A percentile compares a stretch with the other conserved stretches of the same genome.
These are phyloP conservation scores for Mucor mucedo DNA, from an alignment of 371 early-diverging fungal species.

Conservation along the genomic window DNA sequence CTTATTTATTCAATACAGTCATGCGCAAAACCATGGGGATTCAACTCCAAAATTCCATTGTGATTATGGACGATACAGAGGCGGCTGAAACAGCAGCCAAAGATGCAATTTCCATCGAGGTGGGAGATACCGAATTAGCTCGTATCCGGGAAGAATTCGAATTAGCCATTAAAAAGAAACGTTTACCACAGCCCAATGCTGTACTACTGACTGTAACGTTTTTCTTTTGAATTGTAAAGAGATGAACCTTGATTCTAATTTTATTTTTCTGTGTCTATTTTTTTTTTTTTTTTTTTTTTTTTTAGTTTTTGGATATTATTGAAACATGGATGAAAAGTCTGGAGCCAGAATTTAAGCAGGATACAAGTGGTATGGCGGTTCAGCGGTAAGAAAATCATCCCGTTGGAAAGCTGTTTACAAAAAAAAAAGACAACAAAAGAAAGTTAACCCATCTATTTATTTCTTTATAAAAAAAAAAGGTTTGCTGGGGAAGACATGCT, in stretches of 20 bases:
- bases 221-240: no score
- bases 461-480: no score
- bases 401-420: no score
- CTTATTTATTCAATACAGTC: constrained; percentile 84
- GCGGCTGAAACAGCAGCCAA: constrained; percentile 64
- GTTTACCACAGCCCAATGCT: neutral
- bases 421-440: neutral
- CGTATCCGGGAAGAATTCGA: neutral
- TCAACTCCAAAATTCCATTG: constrained; percentile 60
- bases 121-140: neutral
- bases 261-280: no score
- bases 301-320: neutral
- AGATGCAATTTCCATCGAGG: constrained; percentile 57
- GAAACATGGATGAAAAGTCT: neutral
- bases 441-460: neutral
- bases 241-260: no score
- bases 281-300: no score
- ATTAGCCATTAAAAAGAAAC: neutral
- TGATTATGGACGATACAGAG: constrained; percentile 89
- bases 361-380: no score
- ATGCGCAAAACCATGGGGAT: constrained; percentile 65
- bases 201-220: neutral
- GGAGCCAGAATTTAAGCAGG: neutral
- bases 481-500: constrained; percentile 42
- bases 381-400: neutral